Percentiles rank a stretch among this genome's conserved stretches.
Conservation (phyloP, 345 rosid species). For the Bruguiera gymnorhiza region DNA sequence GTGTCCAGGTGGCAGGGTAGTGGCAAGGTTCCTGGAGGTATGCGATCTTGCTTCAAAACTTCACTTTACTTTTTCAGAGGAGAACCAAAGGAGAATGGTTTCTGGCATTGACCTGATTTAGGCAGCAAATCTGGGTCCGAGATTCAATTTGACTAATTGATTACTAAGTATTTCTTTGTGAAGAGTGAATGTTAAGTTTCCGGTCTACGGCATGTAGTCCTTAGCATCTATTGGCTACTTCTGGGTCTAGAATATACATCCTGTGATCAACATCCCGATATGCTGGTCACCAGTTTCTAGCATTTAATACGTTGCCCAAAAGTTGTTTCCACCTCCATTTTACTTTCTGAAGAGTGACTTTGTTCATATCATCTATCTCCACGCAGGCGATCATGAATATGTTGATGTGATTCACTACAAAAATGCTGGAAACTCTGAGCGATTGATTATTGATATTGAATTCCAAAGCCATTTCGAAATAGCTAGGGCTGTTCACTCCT, state of each 20-base stretch:
- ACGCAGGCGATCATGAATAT: constrained; percentile 85
- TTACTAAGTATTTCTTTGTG: too few species aligned
- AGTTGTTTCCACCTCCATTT: not conserved
- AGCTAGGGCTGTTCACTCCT: constrained; percentile 87
- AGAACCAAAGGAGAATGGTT: too few species aligned
- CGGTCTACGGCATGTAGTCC: too few species aligned
- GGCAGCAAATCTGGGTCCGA: too few species aligned
- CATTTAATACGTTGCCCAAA: not conserved
- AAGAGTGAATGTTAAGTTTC: too few species aligned
- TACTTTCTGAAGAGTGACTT: not conserved
- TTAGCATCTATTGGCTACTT: too few species aligned
- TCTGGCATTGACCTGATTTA: too few species aligned
- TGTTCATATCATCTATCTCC: not conserved
- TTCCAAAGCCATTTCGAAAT: constrained; percentile 91
- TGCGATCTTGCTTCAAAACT: not conserved
- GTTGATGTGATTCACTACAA: constrained; percentile 59
- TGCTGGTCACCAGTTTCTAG: too few species aligned
- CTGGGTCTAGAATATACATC: too few species aligned
- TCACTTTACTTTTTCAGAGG: too few species aligned
- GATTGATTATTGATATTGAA: constrained; percentile 79
- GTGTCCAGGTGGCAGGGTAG: constrained; percentile 73
- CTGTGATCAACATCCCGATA: too few species aligned
- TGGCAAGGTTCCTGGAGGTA: constrained; percentile 95
- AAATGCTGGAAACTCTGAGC: constrained; percentile 49
- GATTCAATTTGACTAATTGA: too few species aligned